Conservation (phyloP, 2,329 filamentous ascomycete species). For the Exophiala alcalophila region DNA sequence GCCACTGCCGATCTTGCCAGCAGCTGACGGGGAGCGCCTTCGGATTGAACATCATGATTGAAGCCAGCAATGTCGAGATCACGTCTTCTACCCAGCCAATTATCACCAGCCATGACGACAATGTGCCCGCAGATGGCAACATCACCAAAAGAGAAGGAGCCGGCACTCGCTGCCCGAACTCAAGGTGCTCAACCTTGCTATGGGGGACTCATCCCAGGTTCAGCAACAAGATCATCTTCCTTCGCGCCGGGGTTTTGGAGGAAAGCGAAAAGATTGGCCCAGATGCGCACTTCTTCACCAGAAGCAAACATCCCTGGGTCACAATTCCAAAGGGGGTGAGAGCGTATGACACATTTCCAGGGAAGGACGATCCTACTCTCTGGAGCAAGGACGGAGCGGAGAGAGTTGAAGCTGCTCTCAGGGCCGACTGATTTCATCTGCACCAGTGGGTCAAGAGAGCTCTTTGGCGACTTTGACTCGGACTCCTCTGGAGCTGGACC, state of each 20-base stretch:
- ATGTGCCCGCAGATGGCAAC: neutral
- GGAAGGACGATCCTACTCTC: constrained; percentile 4
- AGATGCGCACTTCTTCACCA: constrained; percentile 48
- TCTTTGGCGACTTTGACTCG: constrained; percentile 15
- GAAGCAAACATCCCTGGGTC: constrained; percentile 42
- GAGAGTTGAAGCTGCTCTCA: too few relatives aligned
- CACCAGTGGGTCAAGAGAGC: constrained; percentile 1
- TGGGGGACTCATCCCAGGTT: constrained; percentile 8
- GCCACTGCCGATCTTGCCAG: constrained; percentile 17
- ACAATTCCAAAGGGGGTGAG: constrained; percentile 37
- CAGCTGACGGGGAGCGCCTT: constrained; percentile 11
- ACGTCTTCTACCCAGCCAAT: constrained; percentile 12
- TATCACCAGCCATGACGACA: neutral
- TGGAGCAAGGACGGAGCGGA: too few relatives aligned
- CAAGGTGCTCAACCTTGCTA: constrained; percentile 1
- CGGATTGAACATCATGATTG: constrained; percentile 12
- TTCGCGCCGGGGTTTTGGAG: constrained; percentile 48
- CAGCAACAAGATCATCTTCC: constrained; percentile 36
- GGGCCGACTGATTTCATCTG: too few relatives aligned
- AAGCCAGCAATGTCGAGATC: constrained; percentile 11
- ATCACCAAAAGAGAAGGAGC: neutral
- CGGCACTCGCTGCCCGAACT: constrained; percentile 1
- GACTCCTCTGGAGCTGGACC: constrained; percentile 13
- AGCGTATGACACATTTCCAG: constrained; percentile 33
- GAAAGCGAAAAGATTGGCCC: constrained; percentile 39